Percentiles rank a stretch among this genome's conserved stretches.
phyloP scores from a whole-genome alignment of 2,329 filamentous ascomycete genomes.

The Microsporum audouinii region DNA sequence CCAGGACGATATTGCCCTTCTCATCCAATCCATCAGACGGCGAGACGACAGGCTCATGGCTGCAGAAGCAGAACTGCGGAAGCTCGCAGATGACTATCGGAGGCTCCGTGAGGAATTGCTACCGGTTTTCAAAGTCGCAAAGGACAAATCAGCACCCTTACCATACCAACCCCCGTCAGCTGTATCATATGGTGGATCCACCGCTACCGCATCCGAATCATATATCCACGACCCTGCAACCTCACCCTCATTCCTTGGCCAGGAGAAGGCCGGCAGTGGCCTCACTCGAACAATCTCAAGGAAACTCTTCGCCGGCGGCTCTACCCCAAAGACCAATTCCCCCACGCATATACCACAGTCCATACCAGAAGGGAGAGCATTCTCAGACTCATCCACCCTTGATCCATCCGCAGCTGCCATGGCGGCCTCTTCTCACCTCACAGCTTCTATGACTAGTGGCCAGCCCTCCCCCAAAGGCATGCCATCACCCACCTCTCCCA shows the following conservation, averaged over 20 bases:
- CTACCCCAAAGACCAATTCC: slow-evolving; percentile 63
- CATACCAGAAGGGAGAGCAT: slow-evolving; percentile 55
- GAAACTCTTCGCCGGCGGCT: slow-evolving; percentile 56
- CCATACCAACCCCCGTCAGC: slow-evolving; percentile 42
- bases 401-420: slow-evolving; percentile 60
- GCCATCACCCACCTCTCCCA: slow-evolving; percentile 36
- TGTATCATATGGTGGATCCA: slow-evolving; percentile 14
- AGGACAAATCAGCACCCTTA: slow-evolving; percentile 81
- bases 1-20: slow-evolving; percentile 80
- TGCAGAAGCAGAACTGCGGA: slow-evolving; percentile 70
- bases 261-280: slow-evolving; percentile 39
- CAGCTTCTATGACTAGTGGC: slow-evolving; percentile 48
- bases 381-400: slow-evolving; percentile 39
- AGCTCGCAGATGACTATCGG: slow-evolving; percentile 77
- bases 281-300: slow-evolving; percentile 66
- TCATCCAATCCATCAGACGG: slow-evolving; percentile 78
- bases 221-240: slow-evolving; percentile 32
- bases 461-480: slow-evolving; percentile 40
- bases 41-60: slow-evolving; percentile 82
- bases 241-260: slow-evolving; percentile 22
- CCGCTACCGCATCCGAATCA: slow-evolving; percentile 20
- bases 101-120: slow-evolving; percentile 83
- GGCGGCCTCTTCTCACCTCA: slow-evolving; percentile 57
- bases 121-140: slow-evolving; percentile 77
- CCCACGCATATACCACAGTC: slow-evolving; percentile 58